Conservation (phyloP, 2,329 filamentous ascomycete genomes). For the Pestalotiopsis fici region DNA sequence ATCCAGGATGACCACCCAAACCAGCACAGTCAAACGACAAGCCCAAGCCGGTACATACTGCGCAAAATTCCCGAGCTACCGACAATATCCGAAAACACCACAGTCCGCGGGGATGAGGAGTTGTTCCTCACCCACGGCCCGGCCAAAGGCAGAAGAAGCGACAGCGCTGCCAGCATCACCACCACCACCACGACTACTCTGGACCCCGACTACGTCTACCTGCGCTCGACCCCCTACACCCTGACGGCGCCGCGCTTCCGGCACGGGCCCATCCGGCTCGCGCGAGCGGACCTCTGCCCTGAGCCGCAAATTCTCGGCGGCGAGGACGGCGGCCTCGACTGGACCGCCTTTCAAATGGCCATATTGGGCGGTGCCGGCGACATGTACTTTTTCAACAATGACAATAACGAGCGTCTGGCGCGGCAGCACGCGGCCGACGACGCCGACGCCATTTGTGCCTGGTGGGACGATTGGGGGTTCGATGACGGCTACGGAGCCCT, state of each 20-base stretch:
- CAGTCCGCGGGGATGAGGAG: conserved; percentile 14
- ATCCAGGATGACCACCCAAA: not conserved
- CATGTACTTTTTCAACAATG: conserved; percentile 30
- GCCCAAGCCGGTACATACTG: conserved; percentile 19
- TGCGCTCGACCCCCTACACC: conserved; percentile 50
- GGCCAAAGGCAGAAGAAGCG: not conserved
- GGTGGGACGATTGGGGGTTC: conserved; percentile 55
- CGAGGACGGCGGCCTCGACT: conserved; percentile 56
- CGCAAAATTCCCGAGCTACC: conserved; percentile 25
- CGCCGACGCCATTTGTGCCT: conserved; percentile 46
- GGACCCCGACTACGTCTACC: conserved; percentile 41
- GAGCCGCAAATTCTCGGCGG: conserved; percentile 35
- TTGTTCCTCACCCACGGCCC: conserved; percentile 16
- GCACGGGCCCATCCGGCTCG: conserved; percentile 57
- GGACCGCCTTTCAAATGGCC: conserved; percentile 67
- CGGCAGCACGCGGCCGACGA: conserved; percentile 45
- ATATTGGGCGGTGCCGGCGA: conserved; percentile 60
- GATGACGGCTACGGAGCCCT: conserved; percentile 40
- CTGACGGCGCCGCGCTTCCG: conserved; percentile 48
- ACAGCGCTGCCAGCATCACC: conserved; percentile 13
- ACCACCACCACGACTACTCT: conserved; percentile 34
- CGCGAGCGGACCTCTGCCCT: conserved; percentile 42
- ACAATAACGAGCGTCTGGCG: conserved; percentile 42
- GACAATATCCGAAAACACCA: conserved; percentile 26
- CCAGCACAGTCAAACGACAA: conserved; percentile 33